Base-by-base conservation (phyloP, 495 filamentous ascomycete genomes). In the Staphylotrichum longicolle region DNA sequence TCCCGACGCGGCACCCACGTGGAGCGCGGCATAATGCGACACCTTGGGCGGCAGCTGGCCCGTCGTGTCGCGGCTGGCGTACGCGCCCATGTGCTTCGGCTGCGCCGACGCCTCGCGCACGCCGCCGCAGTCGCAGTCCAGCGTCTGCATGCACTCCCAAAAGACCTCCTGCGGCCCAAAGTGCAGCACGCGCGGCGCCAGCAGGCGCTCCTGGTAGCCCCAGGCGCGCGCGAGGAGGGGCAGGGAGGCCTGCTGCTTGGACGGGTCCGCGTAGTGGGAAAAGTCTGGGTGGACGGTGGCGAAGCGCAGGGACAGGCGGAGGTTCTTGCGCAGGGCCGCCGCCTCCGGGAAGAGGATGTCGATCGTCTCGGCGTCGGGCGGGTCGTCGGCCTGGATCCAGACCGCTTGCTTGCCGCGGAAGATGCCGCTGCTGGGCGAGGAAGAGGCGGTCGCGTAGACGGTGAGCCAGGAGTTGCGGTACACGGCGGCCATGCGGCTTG, bases 111-210 rank as follows among this genome's bases (percentile, higher is more conserved):
- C 30, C 47, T 32, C 47, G 20, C 12, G 5, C 7, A 50, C 12
- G 47, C 47, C 47, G 47, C 47, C 47, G 47, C 47, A 50, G 3
- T 50, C 47, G 20, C 47, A 50, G 4, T 8, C 47, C 27, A 50
- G 47, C 8, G 7, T 10, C 47, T 50, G 47, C 47, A 34, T 50
- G 20, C 47, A 50, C 8, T 50, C 47, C 47, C 47, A 50, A 34
- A 50, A 34, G 4, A 50, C 7, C 47, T 50, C 47, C 15, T 50
- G 47, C 47, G 47, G 47, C 3, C 47, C 47, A 34, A 50, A 50
- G 47, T 50, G 47, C 47, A 50, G 30, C 47, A 50, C 47, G 47
- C 47, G 47, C 47, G 47, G 47, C 27, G 47, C 47, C 27, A 50
- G 47, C 47, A 50, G 47, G 27, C 47, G 47, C 47, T 50, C 47